Evolutionary conservation across 768 basidiomycete species (phyloP), one percentile per base, ranked within the genome.

Genomic region (Macrolepiota dolichaula): DNA sequence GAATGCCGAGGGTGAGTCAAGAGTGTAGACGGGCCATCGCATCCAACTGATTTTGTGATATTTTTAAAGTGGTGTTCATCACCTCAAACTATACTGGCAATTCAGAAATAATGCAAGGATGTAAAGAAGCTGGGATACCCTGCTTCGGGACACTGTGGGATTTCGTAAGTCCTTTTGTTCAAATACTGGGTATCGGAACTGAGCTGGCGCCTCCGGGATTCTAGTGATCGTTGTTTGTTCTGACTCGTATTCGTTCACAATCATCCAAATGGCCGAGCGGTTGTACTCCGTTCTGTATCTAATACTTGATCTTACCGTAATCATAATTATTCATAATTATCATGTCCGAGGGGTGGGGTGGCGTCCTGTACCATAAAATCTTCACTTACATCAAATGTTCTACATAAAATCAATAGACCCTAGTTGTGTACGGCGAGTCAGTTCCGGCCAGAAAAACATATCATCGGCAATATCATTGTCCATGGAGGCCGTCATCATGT

Each of bases 41-140:
- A 12, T 46, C 64, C 32, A 40, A 24, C 35, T 59, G 49, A 58
- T 32, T 32, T 38, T 55, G 25, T 27, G n/a, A 13, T 58, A 32
- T 60, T 63, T 29, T 17, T 1, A 36, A n/a, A 85, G 86, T 92
- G 49, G 85, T 92, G 27, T 90, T 92, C 73, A 89, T 92, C 71
- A 92, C 90, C 7, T 91, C 89, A n/a, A 92, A 92, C 74, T 87
- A 81, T 66, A 79, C 85, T 42, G 90, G 90, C 29, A 92, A 92
- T 71, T 77, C 81, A 13, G 89, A 92, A 67, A 87, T 92, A 62
- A 91, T 90, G 82, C 78, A 88, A 70, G 90, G 88, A 22, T 91
- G 85, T 76, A 90, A 86, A 71, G 80, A 80, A 64, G 82, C 81
- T 54, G 84, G 84, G 25, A 88, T 88, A 66, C 87, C 86, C 44